A percentile compares a stretch with the other conserved stretches of the same genome.
phyloP scores from a whole-genome alignment of 345 rosid species.

The Melaleuca alternifolia region DNA sequence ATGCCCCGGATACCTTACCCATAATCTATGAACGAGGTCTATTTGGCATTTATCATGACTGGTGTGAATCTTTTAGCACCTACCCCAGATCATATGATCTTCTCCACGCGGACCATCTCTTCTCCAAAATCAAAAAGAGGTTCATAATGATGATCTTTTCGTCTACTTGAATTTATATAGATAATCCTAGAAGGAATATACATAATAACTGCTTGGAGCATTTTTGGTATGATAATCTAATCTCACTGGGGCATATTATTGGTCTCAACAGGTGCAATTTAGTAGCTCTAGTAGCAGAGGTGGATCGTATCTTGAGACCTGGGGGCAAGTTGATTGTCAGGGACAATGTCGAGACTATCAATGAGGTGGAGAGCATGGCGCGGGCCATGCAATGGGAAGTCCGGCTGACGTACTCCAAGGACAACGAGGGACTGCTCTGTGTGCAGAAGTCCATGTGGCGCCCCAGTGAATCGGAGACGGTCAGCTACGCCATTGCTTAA shows the following conservation, averaged over 20 bases:
- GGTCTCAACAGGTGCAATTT: slow-evolving; percentile 49
- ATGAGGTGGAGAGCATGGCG: slow-evolving; percentile 44
- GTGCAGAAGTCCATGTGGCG: slow-evolving; percentile 85
- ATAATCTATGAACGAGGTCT: slow-evolving; percentile 88
- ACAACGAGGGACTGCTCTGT: slow-evolving; percentile 73
- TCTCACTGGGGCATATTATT: background rate
- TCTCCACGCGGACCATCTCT: slow-evolving; percentile 93
- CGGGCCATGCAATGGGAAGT: slow-evolving; percentile 79
- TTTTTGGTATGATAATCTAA: background rate
- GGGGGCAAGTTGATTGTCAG: slow-evolving; percentile 80
- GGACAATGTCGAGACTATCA: slow-evolving; percentile 54
- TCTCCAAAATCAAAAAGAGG: slow-evolving; percentile 80
- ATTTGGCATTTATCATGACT: slow-evolving; percentile 88
- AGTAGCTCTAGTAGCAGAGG: slow-evolving; percentile 70
- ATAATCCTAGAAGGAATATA: background rate
- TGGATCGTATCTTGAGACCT: slow-evolving; percentile 76
- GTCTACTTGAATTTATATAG: background rate
- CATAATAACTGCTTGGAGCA: background rate
- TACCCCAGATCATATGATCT: slow-evolving; percentile 97
- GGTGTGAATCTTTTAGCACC: slow-evolving; percentile 97
- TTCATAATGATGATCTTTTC: slow-evolving; percentile 1
- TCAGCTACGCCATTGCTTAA: slow-evolving; percentile 51
- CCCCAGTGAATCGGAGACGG: slow-evolving; percentile 48
- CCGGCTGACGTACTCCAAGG: slow-evolving; percentile 64
- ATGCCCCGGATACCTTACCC: slow-evolving; percentile 89